Base-by-base conservation (phyloP, 352 stramenopile genomes). In the Phytophthora crassamura region DNA sequence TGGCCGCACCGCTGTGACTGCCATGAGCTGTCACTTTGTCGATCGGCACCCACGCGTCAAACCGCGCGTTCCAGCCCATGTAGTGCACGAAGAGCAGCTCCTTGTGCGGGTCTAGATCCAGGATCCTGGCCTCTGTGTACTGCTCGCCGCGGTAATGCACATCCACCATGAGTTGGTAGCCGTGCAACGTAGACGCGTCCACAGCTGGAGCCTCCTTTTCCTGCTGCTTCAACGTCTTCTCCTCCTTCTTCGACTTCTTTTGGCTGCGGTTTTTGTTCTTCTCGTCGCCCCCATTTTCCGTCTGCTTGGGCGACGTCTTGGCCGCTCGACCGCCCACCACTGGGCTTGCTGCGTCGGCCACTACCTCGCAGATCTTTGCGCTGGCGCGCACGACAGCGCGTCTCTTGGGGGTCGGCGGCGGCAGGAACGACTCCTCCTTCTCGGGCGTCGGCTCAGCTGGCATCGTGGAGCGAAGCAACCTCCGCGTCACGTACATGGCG, bases 41-140 rank as follows among this genome's bases (percentile, higher is more conserved):
- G 7, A 69, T 50, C 10, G 61, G 18, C 9, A 90, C 59, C 85
- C 85, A 93, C 45, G 71, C 74, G 48, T 93, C 85, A 52, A 89
- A 89, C 8, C 85, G 77, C 3, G 82, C 50, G 62, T 93, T 93
- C 82, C 82, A 93, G 40, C 85, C 82, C 51, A 93, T 84, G 61
- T 90, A 91, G 49, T 93, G 85, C 41, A 91, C 75, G 25, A 80
- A 90, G 18, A 86, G 54, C 11, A 69, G 47, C 20, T 75, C 48
- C 25, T 75, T 67, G 1, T 58, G 38, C 9, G 54, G 46, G 49
- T 91, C 64, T 28, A 90, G 40, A 12, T 82, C 62, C 36, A 91
- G 25, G 28, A 93, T 73, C 36, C 83, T 83, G 35, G 80, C 85
- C 59, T 91, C 82, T 7, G 76, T 74, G 75, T 81, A 93, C 49